Evolutionary conservation across 345 rosid species (phyloP), one percentile per base, ranked within the genome.

Genomic region (Laguncularia racemosa): DNA sequence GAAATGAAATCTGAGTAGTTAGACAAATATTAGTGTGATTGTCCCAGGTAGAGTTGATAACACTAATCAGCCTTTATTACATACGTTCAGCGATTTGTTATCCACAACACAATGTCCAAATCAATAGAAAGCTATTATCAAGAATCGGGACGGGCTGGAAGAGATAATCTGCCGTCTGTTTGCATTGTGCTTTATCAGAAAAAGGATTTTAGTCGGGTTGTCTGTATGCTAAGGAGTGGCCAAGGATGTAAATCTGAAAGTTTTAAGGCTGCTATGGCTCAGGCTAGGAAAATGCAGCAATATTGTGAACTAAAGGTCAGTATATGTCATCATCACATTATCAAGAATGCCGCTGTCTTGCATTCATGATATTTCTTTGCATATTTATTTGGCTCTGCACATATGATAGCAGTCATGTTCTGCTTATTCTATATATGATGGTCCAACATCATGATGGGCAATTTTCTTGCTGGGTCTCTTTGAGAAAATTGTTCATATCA

Each of bases 91-190:
- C 84, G 84, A 58, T 92, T 92, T 58, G 96, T 92, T 40, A 50
- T 86, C 69, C 98, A 89, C 75, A 92, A 89, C 61, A 83, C 96
- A 33, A 45, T 92, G 84, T 92, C 95, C n/a, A 92, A 86, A 77
- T 86, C 97, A 53, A 68, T 86, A 15, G 95, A 92, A 71, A 92
- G 97, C 75, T 92, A 92, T 51, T 92, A 92, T 65, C 97, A 89
- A 78, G 98, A 92, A 70, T 86, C 91, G 40, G 95, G 98, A 55
- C 84, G 98, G 71, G 97, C 97, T 26, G 91, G 83, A 46, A 81
- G 98, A 61, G 98, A 92, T 63, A 83, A 78, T 68, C 73, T 70
- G 62, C 84, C 81, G 46, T 80, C 95, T 46, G 74, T 60, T 40
- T 82, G 95, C 75, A 77, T 80, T 71, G 87, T 78, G 63, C 71